phyloP scores from a whole-genome alignment of 1,284 basidiomycete genomes.

The Xanthoconium separans region DNA sequence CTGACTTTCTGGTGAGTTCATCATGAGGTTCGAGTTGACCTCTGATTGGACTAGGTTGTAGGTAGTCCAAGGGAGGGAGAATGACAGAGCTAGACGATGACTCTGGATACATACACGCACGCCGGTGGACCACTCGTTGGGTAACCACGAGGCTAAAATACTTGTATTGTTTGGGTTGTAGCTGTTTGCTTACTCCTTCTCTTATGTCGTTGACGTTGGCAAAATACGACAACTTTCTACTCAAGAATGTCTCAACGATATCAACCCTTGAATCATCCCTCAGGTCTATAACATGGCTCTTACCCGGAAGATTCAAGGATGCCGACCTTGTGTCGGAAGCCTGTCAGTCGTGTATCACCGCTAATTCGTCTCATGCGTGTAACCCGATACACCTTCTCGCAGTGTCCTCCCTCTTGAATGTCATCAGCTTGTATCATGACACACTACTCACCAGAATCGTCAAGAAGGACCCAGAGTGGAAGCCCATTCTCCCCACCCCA shows the following conservation, averaged over 20 bases:
- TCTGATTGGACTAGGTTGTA: constrained; percentile 61
- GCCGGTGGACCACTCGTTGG: background rate
- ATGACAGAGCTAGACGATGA: constrained; percentile 24
- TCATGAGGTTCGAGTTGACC: constrained; percentile 69
- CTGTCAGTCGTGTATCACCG: constrained; percentile 55
- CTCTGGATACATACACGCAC: constrained; percentile 20
- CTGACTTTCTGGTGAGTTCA: constrained; percentile 44
- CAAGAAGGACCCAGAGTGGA: constrained; percentile 61
- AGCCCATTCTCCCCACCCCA: constrained; percentile 65
- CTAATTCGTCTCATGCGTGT: constrained; percentile 12
- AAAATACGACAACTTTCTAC: constrained; percentile 78
- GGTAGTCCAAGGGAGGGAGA: constrained; percentile 47
- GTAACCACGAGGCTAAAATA: background rate
- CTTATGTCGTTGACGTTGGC: constrained; percentile 49
- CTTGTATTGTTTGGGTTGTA: constrained; percentile 19
- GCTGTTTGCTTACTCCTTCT: constrained; percentile 24
- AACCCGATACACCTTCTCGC: constrained; percentile 14
- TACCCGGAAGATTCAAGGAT: constrained; percentile 95
- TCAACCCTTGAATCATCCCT: constrained; percentile 86
- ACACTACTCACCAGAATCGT: constrained; percentile 72
- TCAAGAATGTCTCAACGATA: constrained; percentile 83
- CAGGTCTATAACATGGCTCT: constrained; percentile 89
- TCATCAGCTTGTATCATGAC: constrained; percentile 85
- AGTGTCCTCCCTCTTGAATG: constrained; percentile 75
- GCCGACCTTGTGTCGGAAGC: constrained; percentile 92